Base-by-base conservation (phyloP, 345 rosid genomes). In the Psidium guajava region DNA sequence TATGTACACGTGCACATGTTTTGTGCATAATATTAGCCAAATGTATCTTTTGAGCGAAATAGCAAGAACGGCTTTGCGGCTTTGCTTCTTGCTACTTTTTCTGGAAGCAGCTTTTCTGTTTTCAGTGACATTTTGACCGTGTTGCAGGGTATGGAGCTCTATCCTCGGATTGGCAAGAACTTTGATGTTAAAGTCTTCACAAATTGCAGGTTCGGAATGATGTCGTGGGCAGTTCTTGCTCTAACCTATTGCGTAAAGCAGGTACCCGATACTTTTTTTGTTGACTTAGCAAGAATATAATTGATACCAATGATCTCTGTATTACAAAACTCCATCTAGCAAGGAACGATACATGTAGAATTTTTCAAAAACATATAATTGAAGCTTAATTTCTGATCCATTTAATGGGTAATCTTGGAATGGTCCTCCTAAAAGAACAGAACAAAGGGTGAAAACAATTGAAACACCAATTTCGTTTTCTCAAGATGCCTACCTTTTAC, bases 201-300 rank as follows among this genome's bases (percentile, higher is more conserved):
- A 69, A 98, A 95, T 88, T 95, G 99, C 93, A 94, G 99, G 91
- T 96, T 98, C 81, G 99, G 99, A 85, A 94, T 98, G 99, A 96
- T 96, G 98, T 93, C 98, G 74, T 98, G 99, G 99, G 99, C 99
- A 82, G 99, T 98, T 93, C 97, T 98, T 87, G 97, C 98, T 56
- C 89, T 96, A 90, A 95, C 99, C n/a, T 98, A 98, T 91, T 96
- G 99, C 93, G 92, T 98, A 86, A 98, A 96, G 88, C 99, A 98
- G 99, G 99, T 97, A 90, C 50, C 40, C 82, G 55, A 18, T 22
- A 20, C 44, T 32, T 32, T 64, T 64, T 4, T 32, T 64, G 24
- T 22, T 64, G 12, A 32, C 44, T 64, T 32, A 42, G 44, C 77
- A 64, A 16, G 77, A 64, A 32, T 64, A 32, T 64, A 32, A 27